Conservation (phyloP, 352 stramenopile genomes). For the Globisporangium sylvaticum region DNA sequence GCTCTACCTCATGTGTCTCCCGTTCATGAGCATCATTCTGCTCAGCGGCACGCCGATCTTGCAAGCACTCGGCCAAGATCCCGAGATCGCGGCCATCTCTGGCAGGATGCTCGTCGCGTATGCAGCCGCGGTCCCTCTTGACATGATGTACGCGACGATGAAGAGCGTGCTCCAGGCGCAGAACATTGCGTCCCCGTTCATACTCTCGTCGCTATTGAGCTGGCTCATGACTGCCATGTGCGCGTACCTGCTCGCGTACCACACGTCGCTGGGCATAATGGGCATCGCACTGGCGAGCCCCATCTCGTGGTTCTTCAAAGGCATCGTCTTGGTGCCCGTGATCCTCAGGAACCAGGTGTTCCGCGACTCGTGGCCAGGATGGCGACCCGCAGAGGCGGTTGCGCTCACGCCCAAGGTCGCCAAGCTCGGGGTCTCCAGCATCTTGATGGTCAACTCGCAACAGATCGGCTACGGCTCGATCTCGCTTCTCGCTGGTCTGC, state of each 20-base stretch:
- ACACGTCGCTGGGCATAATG: constrained; percentile 30
- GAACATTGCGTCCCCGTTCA: constrained; percentile 32
- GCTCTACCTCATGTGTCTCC: constrained; percentile 15
- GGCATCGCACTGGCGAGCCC: constrained; percentile 25
- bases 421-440: constrained; percentile 11
- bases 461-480: constrained; percentile 19
- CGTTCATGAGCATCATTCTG: constrained; percentile 12
- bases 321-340: constrained; percentile 19
- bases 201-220: constrained; percentile 20
- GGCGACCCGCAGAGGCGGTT: constrained; percentile 10
- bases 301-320: constrained; percentile 26
- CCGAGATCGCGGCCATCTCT: constrained; percentile 21
- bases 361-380: constrained; percentile 18
- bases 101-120: constrained; percentile 21
- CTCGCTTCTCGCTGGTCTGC: constrained; percentile 21
- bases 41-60: constrained; percentile 27
- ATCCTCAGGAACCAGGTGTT: constrained; percentile 23
- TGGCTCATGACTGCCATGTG: constrained; percentile 6
- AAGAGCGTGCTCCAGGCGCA: constrained; percentile 34
- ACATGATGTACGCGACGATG: constrained; percentile 22
- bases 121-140: constrained; percentile 22
- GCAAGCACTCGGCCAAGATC: constrained; percentile 29
- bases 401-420: constrained; percentile 15
- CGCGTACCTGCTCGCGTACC: constrained; percentile 35
- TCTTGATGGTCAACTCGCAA: constrained; percentile 20